Evolutionary conservation across 23 red algal genomes (phyloP).

Genomic region (Gracilaria vermiculophylla): DNA sequence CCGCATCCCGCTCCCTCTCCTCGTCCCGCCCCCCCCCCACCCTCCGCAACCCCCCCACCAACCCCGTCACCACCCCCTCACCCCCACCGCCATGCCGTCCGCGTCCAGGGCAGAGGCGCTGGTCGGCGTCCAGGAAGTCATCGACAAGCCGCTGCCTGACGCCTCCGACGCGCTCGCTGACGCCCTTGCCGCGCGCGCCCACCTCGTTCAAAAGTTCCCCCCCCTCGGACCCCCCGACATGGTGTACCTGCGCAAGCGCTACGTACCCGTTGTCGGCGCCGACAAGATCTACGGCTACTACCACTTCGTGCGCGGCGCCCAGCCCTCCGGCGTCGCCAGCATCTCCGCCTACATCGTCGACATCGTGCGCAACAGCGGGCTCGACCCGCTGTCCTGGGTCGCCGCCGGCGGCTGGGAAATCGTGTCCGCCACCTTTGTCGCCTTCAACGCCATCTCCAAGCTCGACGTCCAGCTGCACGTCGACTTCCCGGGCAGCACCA

Average conservation of each 20-base stretch:
- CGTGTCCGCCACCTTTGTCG: conserved; percentile 58
- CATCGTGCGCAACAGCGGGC: conserved; percentile 72
- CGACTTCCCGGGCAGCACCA: conserved; percentile 80
- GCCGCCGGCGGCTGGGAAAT: conserved; percentile 81
- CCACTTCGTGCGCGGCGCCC: conserved; percentile 90
- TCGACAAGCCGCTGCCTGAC: background rate
- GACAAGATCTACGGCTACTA: conserved; percentile 76
- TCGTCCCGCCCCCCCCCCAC: background rate
- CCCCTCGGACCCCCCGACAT: conserved; percentile 76
- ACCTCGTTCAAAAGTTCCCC: conserved; percentile 26
- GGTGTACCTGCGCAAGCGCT: conserved; percentile 78
- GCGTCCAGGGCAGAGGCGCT: conserved; percentile 56
- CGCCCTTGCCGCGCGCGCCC: conserved; percentile 33
- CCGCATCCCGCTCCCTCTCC: too few species aligned
- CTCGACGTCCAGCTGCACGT: conserved; percentile 72
- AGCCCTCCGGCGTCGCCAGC: conserved; percentile 29
- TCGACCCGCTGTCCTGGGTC: conserved; percentile 83
- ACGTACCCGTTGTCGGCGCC: conserved; percentile 70
- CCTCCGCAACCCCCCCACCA: background rate
- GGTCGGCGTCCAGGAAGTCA: conserved; percentile 58
- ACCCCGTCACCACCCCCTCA: background rate
- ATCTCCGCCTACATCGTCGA: conserved; percentile 88
- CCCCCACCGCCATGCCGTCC: conserved; percentile 24
- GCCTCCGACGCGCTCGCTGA: background rate
- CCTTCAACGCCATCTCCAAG: conserved; percentile 78